Percentiles rank a stretch among this genome's conserved stretches.
Evolutionary conservation across 2,329 filamentous ascomycete genomes (phyloP).

Genomic region (Dendrostoma leiphaemia): DNA sequence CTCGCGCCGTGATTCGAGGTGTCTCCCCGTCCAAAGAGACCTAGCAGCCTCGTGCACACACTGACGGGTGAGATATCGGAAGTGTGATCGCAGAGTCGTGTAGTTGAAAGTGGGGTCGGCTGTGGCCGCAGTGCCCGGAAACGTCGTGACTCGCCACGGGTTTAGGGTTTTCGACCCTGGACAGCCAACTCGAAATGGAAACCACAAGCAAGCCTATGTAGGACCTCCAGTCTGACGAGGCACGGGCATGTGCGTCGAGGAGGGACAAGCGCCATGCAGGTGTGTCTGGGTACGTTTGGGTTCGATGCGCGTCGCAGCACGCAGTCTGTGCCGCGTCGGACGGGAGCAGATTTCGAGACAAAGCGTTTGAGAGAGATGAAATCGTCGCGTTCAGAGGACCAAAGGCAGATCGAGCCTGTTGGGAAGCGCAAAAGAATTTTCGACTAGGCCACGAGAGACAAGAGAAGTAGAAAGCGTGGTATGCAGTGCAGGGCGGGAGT

Average conservation of each 20-base stretch:
- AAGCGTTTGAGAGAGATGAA: no score
- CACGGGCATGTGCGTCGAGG: not conserved
- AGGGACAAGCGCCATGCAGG: no score
- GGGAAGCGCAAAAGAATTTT: no score
- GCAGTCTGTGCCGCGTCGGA: no score
- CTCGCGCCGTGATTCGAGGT: not conserved
- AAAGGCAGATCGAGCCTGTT: no score
- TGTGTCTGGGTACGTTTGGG: no score
- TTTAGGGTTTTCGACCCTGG: not conserved
- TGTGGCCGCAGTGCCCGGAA: not conserved
- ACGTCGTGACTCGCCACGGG: not conserved
- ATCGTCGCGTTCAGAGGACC: no score
- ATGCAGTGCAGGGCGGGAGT: no score
- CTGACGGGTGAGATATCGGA: not conserved
- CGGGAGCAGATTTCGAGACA: no score
- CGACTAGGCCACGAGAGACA: no score
- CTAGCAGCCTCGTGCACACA: conserved; percentile 9
- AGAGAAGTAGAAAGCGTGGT: no score
- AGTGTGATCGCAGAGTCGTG: not conserved
- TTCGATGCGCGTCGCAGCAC: not conserved
- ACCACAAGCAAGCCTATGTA: not conserved
- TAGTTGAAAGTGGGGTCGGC: not conserved
- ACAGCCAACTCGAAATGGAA: not conserved
- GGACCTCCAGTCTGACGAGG: not conserved
- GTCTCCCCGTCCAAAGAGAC: conserved; percentile 4